Evolutionary conservation across 2,329 filamentous ascomycete genomes (phyloP), one percentile per base, ranked within the genome.

Genomic region (Calonectria pseudoreteaudii): DNA sequence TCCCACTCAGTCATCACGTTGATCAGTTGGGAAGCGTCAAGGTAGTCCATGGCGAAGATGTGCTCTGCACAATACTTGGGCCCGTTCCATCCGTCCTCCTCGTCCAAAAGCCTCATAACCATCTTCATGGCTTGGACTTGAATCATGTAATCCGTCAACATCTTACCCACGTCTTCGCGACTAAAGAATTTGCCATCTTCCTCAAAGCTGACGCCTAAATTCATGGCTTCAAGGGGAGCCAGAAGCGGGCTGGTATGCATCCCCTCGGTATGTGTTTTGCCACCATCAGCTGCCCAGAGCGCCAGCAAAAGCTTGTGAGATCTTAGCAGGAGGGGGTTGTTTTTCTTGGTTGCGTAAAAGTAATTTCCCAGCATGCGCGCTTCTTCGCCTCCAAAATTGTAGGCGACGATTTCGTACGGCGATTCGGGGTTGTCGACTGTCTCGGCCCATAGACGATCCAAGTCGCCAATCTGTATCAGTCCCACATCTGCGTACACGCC

Each of bases 121-220:
- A 67, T 20, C 8, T 26, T 67, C 65, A 67, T 53, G n/a, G n/a
- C 65, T 28, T 67, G 65, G 34, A 34, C 65, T 41, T 67, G 65
- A 14, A 67, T 67, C 10, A 67, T 67, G 49, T 67, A 67, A 52
- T 67, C 65, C 8, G 65, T 41, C 31, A 67, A 53, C 65, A 67
- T 67, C 31, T 30, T 53, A 8, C 50, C 36, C 3, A 67, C 65
- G 4, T 67, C 65, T 3, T 31, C 14, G 14, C 49, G 23, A 4
- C 34, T 36, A 18, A 41, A 67, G 7, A 67, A 9, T 14, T 53
- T 30, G 16, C 65, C 65, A 16, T 67, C 34, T 41, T 67, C 65
- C 20, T 53, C 50, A 52, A 67, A 67, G 4, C 23, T 31, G 14
- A 3, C 3, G n/a, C n/a, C 34, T 5, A 3, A 26, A n/a, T 36